These are phyloP conservation scores for Mikania micrantha DNA, from an alignment of 129 eudicot species.

Conservation along the genomic window DNA sequence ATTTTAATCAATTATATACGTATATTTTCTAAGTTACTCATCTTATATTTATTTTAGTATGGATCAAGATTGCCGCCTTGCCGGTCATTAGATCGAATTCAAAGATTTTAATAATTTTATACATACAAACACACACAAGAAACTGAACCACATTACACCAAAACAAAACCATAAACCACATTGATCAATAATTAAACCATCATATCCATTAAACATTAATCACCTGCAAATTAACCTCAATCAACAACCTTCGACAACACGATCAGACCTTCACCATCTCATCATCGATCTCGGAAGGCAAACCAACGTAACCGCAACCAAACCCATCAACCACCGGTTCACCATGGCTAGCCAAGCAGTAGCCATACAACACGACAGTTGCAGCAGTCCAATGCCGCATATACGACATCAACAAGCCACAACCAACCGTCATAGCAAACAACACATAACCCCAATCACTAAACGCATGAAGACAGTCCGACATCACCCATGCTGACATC, in stretches of 20 bases:
- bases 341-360: neutral
- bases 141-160: too few relatives aligned
- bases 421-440: neutral
- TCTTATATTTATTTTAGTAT: too few relatives aligned
- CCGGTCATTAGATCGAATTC: too few relatives aligned
- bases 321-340: neutral
- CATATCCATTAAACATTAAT: too few relatives aligned
- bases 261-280: constrained; percentile 27
- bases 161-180: too few relatives aligned
- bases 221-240: too few relatives aligned
- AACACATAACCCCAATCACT: neutral
- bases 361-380: neutral
- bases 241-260: neutral
- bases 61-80: too few relatives aligned
- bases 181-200: too few relatives aligned
- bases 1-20: too few relatives aligned
- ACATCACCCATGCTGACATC: neutral
- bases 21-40: too few relatives aligned
- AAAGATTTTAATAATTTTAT: too few relatives aligned
- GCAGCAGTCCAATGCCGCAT: neutral
- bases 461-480: neutral
- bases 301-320: neutral
- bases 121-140: too few relatives aligned
- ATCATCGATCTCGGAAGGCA: neutral
- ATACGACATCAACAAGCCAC: neutral